Evolutionary conservation across 495 filamentous ascomycete species (phyloP), one percentile per base, ranked within the genome.

Genomic region (Penicillium malachiteum): DNA sequence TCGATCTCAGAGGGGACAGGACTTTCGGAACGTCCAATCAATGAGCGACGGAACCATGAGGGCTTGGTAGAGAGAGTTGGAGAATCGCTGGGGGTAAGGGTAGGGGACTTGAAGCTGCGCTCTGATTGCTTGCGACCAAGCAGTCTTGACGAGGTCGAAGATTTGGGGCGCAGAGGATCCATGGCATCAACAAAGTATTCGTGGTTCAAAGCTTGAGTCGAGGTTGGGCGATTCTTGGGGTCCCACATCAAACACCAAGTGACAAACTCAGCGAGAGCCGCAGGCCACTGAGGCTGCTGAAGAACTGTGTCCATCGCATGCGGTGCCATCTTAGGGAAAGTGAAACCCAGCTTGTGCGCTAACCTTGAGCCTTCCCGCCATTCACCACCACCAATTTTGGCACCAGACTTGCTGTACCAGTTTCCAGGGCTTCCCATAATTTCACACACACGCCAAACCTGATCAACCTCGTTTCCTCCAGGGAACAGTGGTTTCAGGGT

Each of bases 171-270:
- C 30, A 97, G 67, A 17, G 95, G 95, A 68, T 99, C 95, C 26
- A 94, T 83, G 2, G 95, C 95, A 75, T 97, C 95, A n/a, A 81
- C 76, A 67, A 99, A 99, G 71, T 92, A 99, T 59, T 97, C 93
- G 65, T 97, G 95, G 33, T 85, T 87, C 62, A 97, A 71, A 9
- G 95, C 93, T 71, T 97, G 92, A 1, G 87, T 84, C 33, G 92
- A 96, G n/a, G 95, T 99, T 46, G 95, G 95, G 52, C 95, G 81
- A 69, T 76, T 85, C 74, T 92, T 92, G 13, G 95, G 95, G 72
- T 99, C 95, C 95, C 95, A 99, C 94, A 97, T 96, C 55, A 99
- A 73, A 75, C 95, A 99, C 92, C 92, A 96, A 2, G 95, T 97
- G 46, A 99, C 95, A 64, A 99, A 97, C 31, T 92, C 81, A 60